Conservation (phyloP, 1,284 basidiomycete genomes). For the Volvariella surrecta region DNA sequence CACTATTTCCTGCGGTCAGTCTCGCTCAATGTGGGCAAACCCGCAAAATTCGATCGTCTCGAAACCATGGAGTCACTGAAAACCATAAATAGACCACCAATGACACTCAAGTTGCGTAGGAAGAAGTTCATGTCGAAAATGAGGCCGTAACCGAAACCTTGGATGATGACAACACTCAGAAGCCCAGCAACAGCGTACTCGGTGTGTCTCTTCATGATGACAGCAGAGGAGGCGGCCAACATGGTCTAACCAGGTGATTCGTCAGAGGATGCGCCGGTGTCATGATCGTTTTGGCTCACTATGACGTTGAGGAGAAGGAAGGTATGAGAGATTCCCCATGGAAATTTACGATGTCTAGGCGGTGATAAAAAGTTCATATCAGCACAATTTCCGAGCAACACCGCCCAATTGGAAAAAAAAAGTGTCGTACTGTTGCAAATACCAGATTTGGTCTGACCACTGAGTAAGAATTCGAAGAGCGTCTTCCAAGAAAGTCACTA, state of each 20-base stretch:
- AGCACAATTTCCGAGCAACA: background rate
- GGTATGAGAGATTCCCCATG: slow-evolving; percentile 88
- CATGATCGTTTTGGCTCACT: slow-evolving; percentile 44
- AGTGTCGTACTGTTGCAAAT: slow-evolving; percentile 75
- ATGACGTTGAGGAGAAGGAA: slow-evolving; percentile 92
- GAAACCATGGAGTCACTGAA: slow-evolving; percentile 92
- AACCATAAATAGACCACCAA: slow-evolving; percentile 95
- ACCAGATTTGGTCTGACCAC: slow-evolving; percentile 96
- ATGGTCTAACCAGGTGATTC: slow-evolving; percentile 56
- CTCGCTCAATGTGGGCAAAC: slow-evolving; percentile 85
- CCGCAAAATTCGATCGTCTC: slow-evolving; percentile 86
- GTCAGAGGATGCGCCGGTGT: slow-evolving; percentile 4
- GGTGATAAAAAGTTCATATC: slow-evolving; percentile 10
- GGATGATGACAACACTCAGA: slow-evolving; percentile 86
- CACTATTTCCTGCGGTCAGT: slow-evolving; percentile 98
- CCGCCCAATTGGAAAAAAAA: background rate
- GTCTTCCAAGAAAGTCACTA: slow-evolving; percentile 98
- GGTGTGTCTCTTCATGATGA: slow-evolving; percentile 84
- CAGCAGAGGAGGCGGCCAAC: slow-evolving; percentile 79
- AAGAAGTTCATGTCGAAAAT: slow-evolving; percentile 99
- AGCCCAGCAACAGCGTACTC: slow-evolving; percentile 89
- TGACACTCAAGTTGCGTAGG: slow-evolving; percentile 90
- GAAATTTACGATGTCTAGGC: slow-evolving; percentile 84
- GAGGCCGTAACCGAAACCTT: slow-evolving; percentile 92
- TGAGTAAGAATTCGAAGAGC: slow-evolving; percentile 90